Percentiles rank a stretch among this genome's conserved stretches.
These are phyloP conservation scores for Kwoniella dejecticola DNA, from an alignment of 768 basidiomycete genomes.

Conservation along the genomic window DNA sequence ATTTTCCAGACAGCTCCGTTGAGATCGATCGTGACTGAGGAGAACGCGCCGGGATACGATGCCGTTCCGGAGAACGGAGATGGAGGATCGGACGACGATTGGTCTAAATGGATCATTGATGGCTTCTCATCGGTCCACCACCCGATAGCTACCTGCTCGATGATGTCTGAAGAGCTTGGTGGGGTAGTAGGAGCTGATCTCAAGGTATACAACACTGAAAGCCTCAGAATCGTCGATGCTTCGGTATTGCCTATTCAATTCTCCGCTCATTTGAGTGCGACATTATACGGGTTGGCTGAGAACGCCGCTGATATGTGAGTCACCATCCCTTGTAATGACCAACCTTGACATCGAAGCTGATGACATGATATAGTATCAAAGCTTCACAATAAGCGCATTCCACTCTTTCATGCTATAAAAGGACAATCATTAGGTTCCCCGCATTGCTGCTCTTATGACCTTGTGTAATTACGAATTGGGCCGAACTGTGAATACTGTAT, in stretches of 20 bases:
- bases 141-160: slow-evolving; percentile 64
- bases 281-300: slow-evolving; percentile 60
- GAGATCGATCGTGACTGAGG: slow-evolving; percentile 58
- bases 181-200: slow-evolving; percentile 65
- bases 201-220: slow-evolving; percentile 64
- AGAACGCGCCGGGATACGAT: slow-evolving; percentile 60
- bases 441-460: no score
- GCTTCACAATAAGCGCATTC: slow-evolving; percentile 12
- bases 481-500: no score
- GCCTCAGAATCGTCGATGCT: slow-evolving; percentile 62
- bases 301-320: slow-evolving; percentile 58
- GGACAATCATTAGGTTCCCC: no score
- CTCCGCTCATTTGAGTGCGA: slow-evolving; percentile 59
- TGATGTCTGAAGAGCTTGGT: slow-evolving; percentile 62
- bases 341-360: background rate
- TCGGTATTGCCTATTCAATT: slow-evolving; percentile 64
- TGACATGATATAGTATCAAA: slow-evolving; percentile 16
- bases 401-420: no score
- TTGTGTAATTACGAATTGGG: no score
- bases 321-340: background rate
- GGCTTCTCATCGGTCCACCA: slow-evolving; percentile 57
- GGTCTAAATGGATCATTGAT: slow-evolving; percentile 15
- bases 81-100: slow-evolving; percentile 20
- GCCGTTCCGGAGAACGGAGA: slow-evolving; percentile 16
- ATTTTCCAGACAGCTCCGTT: slow-evolving; percentile 64